Evolutionary conservation across 768 basidiomycete genomes (phyloP), one percentile per base, ranked within the genome.

Genomic region (Paxillus involutus): DNA sequence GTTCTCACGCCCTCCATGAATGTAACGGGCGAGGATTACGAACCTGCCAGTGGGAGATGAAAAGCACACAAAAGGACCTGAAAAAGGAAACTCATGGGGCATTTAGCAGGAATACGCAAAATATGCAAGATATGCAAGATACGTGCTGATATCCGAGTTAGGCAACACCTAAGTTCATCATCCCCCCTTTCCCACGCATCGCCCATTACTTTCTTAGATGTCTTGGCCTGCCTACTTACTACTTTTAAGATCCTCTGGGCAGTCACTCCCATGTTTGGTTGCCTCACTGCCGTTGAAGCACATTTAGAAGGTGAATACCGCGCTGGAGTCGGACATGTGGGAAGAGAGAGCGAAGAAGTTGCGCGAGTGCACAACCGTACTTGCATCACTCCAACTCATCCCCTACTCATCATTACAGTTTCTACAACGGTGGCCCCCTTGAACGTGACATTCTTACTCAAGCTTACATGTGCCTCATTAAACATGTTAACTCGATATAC

Each of bases 251-350:
- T 97, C 39, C 72, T 98, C 4, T 79, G 85, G 26, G 85, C 88
- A 4, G 94, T 91, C 5, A 94, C 96, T 0, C 96, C 95, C 0
- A 89, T 94, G 0, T 98, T 98, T 71, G 96, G 95, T 0, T 81
- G 85, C 33, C 77, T 98, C 13, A 93, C 95, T 0, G 90, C 91
- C 0, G 81, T 89, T 3, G 94, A 97, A 66, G 93, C 94, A 0
- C 81, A 85, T 30, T 71, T 98, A 32, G 82, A 98, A 63, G 96
- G 96, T 11, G 96, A 97, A 61, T 98, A 95, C 64, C 77, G 96
- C 19, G 82, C 85, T 0, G 94, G 93, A 0, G 86, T 98, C 63
- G 86, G 88, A 0, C 72, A 95, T 30, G 82, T 98, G 6, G 93
- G 89, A 0, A 74, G 94, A 55, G 94, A 98, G 62, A 84, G 87